Conservation (phyloP, 108 stramenopile species). For the Nannochloropsis gaditana region DNA sequence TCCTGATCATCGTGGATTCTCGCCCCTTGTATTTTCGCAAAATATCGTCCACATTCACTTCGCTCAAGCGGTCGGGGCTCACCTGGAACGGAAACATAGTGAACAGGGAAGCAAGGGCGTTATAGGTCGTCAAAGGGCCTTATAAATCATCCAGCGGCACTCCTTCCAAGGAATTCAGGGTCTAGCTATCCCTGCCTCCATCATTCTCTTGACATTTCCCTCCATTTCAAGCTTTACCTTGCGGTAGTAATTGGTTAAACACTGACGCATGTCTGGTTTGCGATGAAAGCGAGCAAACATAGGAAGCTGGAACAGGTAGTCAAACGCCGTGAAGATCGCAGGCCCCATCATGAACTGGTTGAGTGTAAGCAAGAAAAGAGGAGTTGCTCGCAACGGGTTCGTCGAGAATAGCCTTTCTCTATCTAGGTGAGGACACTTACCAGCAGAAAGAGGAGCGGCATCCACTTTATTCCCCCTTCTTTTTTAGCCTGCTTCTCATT, state of each 20-base stretch:
- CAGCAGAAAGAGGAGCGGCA: neutral
- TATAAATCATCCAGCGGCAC: too few relatives aligned
- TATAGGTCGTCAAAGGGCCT: neutral
- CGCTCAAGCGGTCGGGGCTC: constrained; percentile 10
- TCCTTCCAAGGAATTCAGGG: too few relatives aligned
- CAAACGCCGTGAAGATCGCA: neutral
- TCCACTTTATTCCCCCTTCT: constrained; percentile 16
- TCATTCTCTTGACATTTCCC: neutral
- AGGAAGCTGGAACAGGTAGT: neutral
- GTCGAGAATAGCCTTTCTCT: neutral
- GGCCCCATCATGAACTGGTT: constrained; percentile 5
- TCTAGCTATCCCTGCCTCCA: neutral
- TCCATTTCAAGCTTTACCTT: neutral
- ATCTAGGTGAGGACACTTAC: neutral
- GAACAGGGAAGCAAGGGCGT: neutral
- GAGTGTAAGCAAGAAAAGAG: neutral
- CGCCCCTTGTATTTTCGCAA: constrained; percentile 9
- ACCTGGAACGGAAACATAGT: neutral
- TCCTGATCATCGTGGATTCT: neutral
- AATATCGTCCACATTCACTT: constrained; percentile 20
- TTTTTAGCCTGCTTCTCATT: neutral
- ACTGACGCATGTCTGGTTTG: neutral
- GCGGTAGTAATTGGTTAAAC: constrained; percentile 14
- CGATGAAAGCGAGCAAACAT: neutral
- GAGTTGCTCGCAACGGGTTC: neutral